A percentile compares a stretch with the other conserved stretches of the same genome.
These are phyloP conservation scores for Starmerella gropengiesseri DNA, from an alignment of 805 yeast species.

Conservation along the genomic window DNA sequence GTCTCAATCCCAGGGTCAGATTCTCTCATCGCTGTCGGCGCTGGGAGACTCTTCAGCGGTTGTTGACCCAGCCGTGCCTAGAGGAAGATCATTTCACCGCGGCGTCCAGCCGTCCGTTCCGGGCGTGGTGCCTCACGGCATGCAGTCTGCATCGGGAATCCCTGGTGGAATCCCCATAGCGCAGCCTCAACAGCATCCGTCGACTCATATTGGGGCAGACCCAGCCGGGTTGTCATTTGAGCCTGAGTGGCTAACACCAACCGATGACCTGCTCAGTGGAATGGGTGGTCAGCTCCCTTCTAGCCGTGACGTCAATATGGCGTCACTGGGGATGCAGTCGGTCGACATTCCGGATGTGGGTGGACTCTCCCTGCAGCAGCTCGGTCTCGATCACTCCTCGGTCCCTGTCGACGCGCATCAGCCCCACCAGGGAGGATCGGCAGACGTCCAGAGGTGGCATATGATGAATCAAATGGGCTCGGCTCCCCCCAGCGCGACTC, in stretches of 20 bases:
- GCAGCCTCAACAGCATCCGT: background rate
- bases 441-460: background rate
- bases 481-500: background rate
- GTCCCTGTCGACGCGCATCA: background rate
- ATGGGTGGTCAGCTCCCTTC: background rate
- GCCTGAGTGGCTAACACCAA: conserved; percentile 3
- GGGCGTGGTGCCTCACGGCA: background rate
- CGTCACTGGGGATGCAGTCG: background rate
- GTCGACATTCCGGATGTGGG: conserved; percentile 14
- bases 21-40: conserved; percentile 2
- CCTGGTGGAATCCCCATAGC: too few species aligned
- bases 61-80: conserved; percentile 1
- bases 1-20: conserved; percentile 13
- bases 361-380: conserved; percentile 6
- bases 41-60: background rate
- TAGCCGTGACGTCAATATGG: background rate
- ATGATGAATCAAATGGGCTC: background rate
- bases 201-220: background rate
- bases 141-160: background rate
- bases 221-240: background rate
- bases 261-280: conserved; percentile 4
- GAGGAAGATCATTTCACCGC: conserved; percentile 15
- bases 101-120: conserved; percentile 6
- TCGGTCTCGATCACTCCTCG: conserved; percentile 1
- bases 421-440: background rate